A percentile compares a stretch with the other conserved stretches of the same genome.
phyloP scores from a whole-genome alignment of 495 filamentous ascomycete species.

The Alectoria sarmentosa region DNA sequence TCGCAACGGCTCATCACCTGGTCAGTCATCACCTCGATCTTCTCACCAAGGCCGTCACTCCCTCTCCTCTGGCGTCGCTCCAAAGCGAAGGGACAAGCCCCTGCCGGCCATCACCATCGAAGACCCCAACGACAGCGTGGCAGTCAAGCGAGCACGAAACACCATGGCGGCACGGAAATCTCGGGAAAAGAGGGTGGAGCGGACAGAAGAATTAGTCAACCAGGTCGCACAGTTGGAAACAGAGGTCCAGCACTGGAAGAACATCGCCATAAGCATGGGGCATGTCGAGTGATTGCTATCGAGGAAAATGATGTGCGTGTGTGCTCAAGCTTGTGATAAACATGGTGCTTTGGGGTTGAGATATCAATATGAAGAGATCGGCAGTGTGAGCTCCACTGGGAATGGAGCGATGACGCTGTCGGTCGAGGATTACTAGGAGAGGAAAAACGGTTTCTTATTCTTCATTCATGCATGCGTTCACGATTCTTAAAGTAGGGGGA shows the following conservation, averaged over 20 bases:
- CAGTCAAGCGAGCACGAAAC: conserved; percentile 90
- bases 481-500: conserved; percentile 17
- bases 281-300: conserved; percentile 27
- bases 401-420: conserved; percentile 19
- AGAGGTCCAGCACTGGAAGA: conserved; percentile 28
- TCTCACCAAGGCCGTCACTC: conserved; percentile 47
- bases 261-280: conserved; percentile 24
- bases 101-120: conserved; percentile 70
- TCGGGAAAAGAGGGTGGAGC: conserved; percentile 70
- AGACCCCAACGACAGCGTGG: conserved; percentile 63
- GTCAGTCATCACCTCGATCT: conserved; percentile 37
- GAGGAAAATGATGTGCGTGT: conserved; percentile 24
- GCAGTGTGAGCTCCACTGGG: conserved; percentile 17
- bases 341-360: conserved; percentile 26
- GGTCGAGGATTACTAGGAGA: conserved; percentile 27
- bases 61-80: conserved; percentile 59
- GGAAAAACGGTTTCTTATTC: conserved; percentile 31
- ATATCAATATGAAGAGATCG: conserved; percentile 19
- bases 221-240: conserved; percentile 39
- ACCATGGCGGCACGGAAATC: conserved; percentile 95
- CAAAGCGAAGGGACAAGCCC: conserved; percentile 68
- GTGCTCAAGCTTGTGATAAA: conserved; percentile 12
- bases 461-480: conserved; percentile 22
- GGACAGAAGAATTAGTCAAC: conserved; percentile 54
- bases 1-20: conserved; percentile 35